Evolutionary conservation across 2,329 filamentous ascomycete species (phyloP), one percentile per base, ranked within the genome.

Genomic region (Myotisia sp.): DNA sequence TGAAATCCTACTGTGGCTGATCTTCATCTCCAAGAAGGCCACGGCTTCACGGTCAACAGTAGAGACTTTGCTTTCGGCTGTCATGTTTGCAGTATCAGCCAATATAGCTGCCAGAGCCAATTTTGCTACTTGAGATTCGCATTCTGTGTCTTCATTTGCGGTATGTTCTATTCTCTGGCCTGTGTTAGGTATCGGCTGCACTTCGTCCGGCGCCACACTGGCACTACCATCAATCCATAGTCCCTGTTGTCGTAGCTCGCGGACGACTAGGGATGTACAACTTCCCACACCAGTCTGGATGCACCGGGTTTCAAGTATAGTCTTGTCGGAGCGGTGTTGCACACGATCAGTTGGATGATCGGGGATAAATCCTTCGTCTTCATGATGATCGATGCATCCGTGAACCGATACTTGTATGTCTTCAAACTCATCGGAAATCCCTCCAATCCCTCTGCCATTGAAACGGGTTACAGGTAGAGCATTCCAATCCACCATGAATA

Each of bases 341-440:
- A n/a, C n/a, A n/a, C n/a, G n/a, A n/a, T 23, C 19, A 9, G 20
- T 32, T 6, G 9, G 20, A 58, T 49, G 7, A 7, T 48, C 23
- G 0, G 67, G 59, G 2, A 75, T 59, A 36, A 60, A 64, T 9
- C 55, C 40, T 45, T 78, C 73, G 36, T 77, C 71, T 3, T 67
- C 63, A 44, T 76, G 74, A 46, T 78, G 73, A 46, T 78, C 73
- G 36, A 78, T 69, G 29, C 67, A 68, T 3, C 67, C 71, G 3
- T 59, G 47, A 2, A 74, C 62, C 10, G 55, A 54, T 33, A 61
- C 53, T 2, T 47, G 44, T 3, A 41, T 27, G 26, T 32, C 29
- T 3, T 37, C 13, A n/a, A 28, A 5, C 6, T 53, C 45, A 3
- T 53, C 45, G 29, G 67, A 65, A 10, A 70, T 52, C 1, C 56